Conservation (phyloP, 192 early-diverging fungal genomes). For the Diversispora eburnea region DNA sequence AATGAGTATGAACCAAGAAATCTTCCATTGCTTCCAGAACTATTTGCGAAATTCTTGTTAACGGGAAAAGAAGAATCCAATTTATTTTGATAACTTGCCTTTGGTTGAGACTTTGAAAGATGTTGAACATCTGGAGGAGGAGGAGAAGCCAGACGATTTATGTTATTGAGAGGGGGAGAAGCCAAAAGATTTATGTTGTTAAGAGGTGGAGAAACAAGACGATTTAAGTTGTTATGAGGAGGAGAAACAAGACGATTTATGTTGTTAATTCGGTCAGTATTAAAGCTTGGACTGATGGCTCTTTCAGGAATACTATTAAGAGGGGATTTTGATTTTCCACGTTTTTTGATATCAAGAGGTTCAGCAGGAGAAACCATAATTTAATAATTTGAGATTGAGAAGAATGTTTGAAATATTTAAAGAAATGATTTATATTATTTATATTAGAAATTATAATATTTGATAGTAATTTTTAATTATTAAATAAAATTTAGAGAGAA, state of each 20-base stretch:
- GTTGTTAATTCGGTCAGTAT: background rate
- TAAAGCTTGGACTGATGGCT: too few relatives aligned
- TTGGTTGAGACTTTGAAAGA: background rate
- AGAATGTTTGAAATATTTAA: background rate
- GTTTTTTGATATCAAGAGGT: background rate
- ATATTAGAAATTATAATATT: too few relatives aligned
- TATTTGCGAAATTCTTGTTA: background rate
- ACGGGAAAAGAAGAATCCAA: background rate
- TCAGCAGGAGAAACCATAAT: background rate
- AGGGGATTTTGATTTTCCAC: background rate
- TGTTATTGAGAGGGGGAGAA: background rate
- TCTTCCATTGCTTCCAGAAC: background rate
- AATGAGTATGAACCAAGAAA: constrained; percentile 2
- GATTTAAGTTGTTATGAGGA: background rate
- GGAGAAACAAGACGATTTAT: background rate
- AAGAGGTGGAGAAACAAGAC: background rate
- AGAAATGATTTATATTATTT: background rate
- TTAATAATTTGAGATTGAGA: background rate
- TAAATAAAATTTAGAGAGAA: too few relatives aligned
- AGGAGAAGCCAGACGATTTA: background rate
- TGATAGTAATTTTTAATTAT: too few relatives aligned
- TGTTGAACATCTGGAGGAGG: background rate
- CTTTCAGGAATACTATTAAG: background rate
- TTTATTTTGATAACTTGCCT: background rate
- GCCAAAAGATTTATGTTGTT: too few relatives aligned